Base-by-base conservation (phyloP, 805 yeast species). In the Blastobotrys peoriensis region DNA sequence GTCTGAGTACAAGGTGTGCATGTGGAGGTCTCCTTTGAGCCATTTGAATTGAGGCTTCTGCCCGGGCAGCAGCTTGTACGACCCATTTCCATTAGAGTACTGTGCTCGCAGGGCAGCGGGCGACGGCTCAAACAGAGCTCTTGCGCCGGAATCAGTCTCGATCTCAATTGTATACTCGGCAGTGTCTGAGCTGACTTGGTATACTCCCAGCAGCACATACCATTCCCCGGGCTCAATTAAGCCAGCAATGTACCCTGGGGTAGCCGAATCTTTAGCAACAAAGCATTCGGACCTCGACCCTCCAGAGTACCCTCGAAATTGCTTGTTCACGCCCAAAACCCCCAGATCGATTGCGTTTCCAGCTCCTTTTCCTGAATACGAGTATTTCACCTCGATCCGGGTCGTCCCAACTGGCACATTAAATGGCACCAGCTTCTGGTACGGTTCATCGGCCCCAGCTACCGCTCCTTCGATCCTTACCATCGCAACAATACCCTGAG, bases 21-120 rank as follows among this genome's bases (percentile, higher is more conserved):
- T 19, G 27, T 47, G 50, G 36, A 47, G 39, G 27, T 46, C 50
- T 6, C 50, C 50, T 38, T 46, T 21, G 18, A 34, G 40, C 50
- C 50, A 46, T 17, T 21, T 8, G 30, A 8, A 25, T 25, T 25
- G 30, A 25, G 30, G 30, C 13, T 13, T 25, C 13, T 25, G 30
- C 8, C 30, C 30, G 10, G 13, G 10, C 13, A 13, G 30, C 8
- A 8, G 30, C 13, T 25, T 25, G 30, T 8, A 8, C 8, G 10
- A 8, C 13, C 30, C 30, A 25, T 8, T 13, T 25, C 30, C 30
- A 25, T 8, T 13, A 8, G 30, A 25, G 30, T 8, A 25, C 13
- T 25, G 30, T 25, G 30, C 30, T 25, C 30, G 8, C 13, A 25
- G 13, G 30, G 30, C 10, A 25, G 30, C 30, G 13, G 30, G 30